A percentile compares a stretch with the other conserved stretches of the same genome.
phyloP scores from a whole-genome alignment of 768 basidiomycete genomes.

The Lanmaoa pseudosensibilis region DNA sequence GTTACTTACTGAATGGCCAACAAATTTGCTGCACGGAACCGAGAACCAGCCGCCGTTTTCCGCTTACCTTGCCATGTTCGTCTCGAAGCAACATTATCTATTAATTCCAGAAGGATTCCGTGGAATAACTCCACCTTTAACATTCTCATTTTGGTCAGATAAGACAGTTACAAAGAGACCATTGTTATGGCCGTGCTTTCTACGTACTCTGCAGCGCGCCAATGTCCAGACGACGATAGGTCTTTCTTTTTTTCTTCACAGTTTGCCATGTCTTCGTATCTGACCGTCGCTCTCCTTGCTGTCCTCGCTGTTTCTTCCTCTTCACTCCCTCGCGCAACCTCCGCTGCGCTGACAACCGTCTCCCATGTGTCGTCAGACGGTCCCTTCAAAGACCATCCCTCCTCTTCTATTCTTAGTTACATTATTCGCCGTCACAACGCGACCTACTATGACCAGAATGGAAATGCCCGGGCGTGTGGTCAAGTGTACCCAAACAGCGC shows the following conservation, averaged over 20 bases:
- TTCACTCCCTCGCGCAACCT: constrained; percentile 6
- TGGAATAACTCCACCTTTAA: not conserved
- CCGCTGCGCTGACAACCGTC: not conserved
- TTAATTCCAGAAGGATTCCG: not conserved
- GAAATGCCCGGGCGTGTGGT: constrained; percentile 81
- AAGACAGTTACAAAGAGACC: too few relatives aligned
- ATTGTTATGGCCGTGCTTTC: too few relatives aligned
- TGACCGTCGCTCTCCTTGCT: constrained; percentile 55
- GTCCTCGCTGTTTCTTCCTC: constrained; percentile 50
- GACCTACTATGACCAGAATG: constrained; percentile 71
- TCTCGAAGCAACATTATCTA: not conserved
- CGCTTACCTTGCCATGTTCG: not conserved
- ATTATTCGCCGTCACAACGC: constrained; percentile 41
- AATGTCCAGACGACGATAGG: not conserved
- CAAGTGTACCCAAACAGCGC: constrained; percentile 52
- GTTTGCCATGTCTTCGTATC: constrained; percentile 34
- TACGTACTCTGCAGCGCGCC: too few relatives aligned
- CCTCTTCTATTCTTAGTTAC: not conserved
- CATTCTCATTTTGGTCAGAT: too few relatives aligned
- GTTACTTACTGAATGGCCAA: not conserved
- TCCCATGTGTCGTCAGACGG: constrained; percentile 27
- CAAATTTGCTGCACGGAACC: not conserved
- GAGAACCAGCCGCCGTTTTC: not conserved
- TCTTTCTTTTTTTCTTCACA: not conserved
- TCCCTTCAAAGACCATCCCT: constrained; percentile 20